A percentile compares a stretch with the other conserved stretches of the same genome.
These are phyloP conservation scores for Amanita subjunquillea DNA, from an alignment of 768 basidiomycete species.

Conservation along the genomic window DNA sequence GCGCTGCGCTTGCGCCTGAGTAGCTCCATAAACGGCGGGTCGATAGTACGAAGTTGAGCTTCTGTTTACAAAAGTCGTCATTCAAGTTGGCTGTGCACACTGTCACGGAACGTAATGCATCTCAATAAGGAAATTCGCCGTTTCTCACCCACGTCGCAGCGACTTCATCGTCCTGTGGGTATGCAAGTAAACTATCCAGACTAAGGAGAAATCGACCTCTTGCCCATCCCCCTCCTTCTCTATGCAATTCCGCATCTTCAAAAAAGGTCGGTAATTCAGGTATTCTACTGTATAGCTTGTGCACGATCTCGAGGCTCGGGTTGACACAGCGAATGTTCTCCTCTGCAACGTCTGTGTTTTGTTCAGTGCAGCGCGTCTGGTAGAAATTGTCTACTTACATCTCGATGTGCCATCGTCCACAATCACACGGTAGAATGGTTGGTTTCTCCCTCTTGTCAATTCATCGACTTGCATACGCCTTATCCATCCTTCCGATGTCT, in stretches of 20 bases:
- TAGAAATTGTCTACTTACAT: conserved; percentile 20
- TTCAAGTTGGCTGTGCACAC: neutral
- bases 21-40: conserved; percentile 15
- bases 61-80: conserved; percentile 10
- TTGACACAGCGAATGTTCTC: conserved; percentile 18
- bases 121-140: conserved; percentile 2
- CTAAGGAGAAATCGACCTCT: conserved; percentile 19
- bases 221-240: conserved; percentile 15
- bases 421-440: conserved; percentile 39
- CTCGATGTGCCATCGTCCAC: conserved; percentile 22
- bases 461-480: conserved; percentile 28
- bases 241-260: conserved; percentile 5
- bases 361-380: neutral
- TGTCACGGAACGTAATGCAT: neutral
- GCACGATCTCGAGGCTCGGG: neutral
- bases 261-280: conserved; percentile 9
- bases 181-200: conserved; percentile 23
- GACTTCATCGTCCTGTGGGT: conserved; percentile 30
- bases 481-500: conserved; percentile 33
- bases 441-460: conserved; percentile 28
- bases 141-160: conserved; percentile 21
- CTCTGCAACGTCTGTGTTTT: conserved; percentile 21
- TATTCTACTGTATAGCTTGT: neutral
- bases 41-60: conserved; percentile 19
- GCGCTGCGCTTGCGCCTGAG: conserved; percentile 10